Base-by-base conservation (phyloP, 306 rosid species). In the Fagus sylvatica region DNA sequence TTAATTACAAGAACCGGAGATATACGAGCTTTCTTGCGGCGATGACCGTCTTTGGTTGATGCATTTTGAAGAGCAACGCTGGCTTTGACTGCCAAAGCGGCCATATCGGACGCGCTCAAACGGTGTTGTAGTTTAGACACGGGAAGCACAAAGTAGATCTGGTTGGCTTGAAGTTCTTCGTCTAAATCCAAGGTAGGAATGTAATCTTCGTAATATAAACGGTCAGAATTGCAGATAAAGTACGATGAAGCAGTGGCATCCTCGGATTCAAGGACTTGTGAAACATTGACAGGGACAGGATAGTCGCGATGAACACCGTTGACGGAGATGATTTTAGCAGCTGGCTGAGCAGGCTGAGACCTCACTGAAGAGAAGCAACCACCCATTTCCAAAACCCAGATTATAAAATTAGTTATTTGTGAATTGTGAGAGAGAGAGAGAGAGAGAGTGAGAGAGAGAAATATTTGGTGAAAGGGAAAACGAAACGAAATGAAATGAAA, bases 21-120 rank as follows among this genome's bases (percentile, higher is more conserved):
- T 46, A 87, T 48, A 32, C 91, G 85, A 15, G 81, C 59, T 65
- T 82, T 82, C 2, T 87, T 84, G n/a, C 51, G 74, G 17, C 69
- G 70, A 22, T 48, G 19, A 53, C 10, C 19, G 19, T 37, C 6
- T 10, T n/a, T 17, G n/a, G 7, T 65, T 6, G 78, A 16, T 0
- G 40, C 40, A 12, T 70, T 69, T 30, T 87, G 79, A 64, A 88
- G 75, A 57, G 89, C 89, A 11, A 72, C 17, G 66, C 53, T 80
- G 77, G 89, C 91, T 79, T 86, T 85, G 64, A 88, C 81, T 0
- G 91, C 91, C 17, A 88, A 78, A 61, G 89, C 66, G 9, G 89
- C 87, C 91, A 88, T 88, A 16, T 85, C 86, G 1, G 89, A 30
- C 9, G 87, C 84, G 5, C 79, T 69, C 57, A 88, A 73, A 1